Base-by-base conservation (phyloP, 2,329 filamentous ascomycete species). In the Pleomassaria siparia region DNA sequence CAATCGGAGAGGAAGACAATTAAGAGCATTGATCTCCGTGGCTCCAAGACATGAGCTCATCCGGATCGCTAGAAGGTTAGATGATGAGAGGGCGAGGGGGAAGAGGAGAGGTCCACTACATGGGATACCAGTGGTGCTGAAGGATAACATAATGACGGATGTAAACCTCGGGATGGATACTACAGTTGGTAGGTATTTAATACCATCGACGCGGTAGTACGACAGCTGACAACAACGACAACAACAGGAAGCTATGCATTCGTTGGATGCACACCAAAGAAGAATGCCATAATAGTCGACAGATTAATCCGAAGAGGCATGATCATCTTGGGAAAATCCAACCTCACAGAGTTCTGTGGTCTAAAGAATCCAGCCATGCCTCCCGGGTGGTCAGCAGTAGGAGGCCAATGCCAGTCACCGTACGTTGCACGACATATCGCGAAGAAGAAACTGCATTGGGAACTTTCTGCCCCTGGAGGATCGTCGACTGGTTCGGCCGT, bases 311-410 rank as follows among this genome's bases (percentile, higher is more conserved):
- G 66, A 10, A 58, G 64, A 28, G 73, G 73, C n/a, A 58, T 74
- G 36, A 71, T 76, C 26, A 62, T 76, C 11, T 53, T 76, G 9
- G 73, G 69, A 0, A 76, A 75, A 53, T 59, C 67, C 2, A 76
- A 74, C 46, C 51, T 76, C 18, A 74, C 72, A 12, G 64, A 72
- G 49, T 69, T 70, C 49, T 67, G 63, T 40, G 66, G 62, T 2
- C 53, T 67, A 28, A 68, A 73, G 59, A 63, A 67, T 37, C 56
- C 63, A 43, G 62, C 64, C 4, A 71, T 71, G 51, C 64, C 66
- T 4, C 62, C 67, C 1, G 73, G 72, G 2, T 75, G 70, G 70
- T 73, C 70, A 29, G 64, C 71, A 5, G 61, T 70, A 1, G 71
- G 67, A 13, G 70, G 70, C 7, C 68, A 72, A 49, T 71, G 66